phyloP scores from a whole-genome alignment of 768 basidiomycete species.

The Mycena haematopus region DNA sequence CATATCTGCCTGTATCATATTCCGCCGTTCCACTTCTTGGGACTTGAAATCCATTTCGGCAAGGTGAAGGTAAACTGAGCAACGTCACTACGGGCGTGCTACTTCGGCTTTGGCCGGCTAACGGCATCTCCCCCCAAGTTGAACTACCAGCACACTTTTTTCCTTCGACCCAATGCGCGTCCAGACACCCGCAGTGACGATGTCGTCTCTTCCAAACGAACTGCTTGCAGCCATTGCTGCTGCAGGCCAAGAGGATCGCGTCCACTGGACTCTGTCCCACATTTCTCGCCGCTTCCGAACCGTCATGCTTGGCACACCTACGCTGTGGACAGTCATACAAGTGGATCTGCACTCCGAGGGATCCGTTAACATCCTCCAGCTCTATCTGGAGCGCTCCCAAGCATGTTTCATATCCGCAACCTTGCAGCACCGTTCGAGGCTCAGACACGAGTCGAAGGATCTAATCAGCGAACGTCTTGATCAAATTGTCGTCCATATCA shows the following conservation, averaged over 20 bases:
- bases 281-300: background rate
- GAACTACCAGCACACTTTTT: too few species aligned
- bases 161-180: background rate
- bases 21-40: too few species aligned
- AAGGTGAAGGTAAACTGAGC: too few species aligned
- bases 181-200: background rate
- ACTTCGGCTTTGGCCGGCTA: too few species aligned
- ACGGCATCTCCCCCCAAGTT: too few species aligned
- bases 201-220: slow-evolving; percentile 1
- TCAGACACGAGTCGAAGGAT: too few species aligned
- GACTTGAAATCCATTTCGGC: too few species aligned
- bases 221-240: slow-evolving; percentile 2
- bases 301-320: background rate
- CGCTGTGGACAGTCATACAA: background rate
- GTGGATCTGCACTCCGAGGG: background rate
- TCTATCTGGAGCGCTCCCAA: slow-evolving; percentile 8
- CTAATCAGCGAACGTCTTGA: background rate
- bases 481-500: background rate
- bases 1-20: too few species aligned
- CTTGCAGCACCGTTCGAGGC: background rate
- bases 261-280: background rate
- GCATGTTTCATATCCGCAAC: background rate
- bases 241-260: background rate
- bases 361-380: background rate
- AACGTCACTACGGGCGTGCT: too few species aligned